These are phyloP conservation scores for Nicotiana sylvestris DNA, from an alignment of 257 asterid genomes.

Conservation along the genomic window DNA sequence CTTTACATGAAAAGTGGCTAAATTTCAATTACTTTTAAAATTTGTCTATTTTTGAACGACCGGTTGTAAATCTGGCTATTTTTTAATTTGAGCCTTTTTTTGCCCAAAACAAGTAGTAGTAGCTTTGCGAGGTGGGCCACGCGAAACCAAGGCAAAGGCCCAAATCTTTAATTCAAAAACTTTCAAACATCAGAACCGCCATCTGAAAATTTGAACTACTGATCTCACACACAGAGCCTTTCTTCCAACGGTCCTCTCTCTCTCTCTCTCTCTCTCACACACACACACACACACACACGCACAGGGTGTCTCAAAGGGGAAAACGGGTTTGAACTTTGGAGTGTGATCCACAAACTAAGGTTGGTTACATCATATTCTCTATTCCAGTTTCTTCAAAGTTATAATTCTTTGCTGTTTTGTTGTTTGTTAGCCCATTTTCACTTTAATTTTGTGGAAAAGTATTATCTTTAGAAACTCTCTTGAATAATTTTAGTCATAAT, in stretches of 20 bases:
- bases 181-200: constrained; percentile 12
- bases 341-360: neutral
- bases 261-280: neutral
- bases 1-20: too few relatives aligned
- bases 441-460: neutral
- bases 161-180: constrained; percentile 18
- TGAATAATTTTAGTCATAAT: neutral
- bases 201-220: constrained; percentile 6
- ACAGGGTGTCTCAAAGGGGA: neutral
- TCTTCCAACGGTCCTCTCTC: neutral
- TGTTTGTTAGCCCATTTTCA: neutral
- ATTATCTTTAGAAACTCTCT: neutral
- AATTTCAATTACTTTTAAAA: too few relatives aligned
- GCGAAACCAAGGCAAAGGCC: neutral
- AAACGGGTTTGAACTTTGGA: neutral
- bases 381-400: neutral
- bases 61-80: too few relatives aligned
- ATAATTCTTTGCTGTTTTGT: neutral
- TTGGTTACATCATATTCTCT: neutral
- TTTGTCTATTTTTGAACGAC: too few relatives aligned
- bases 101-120: neutral
- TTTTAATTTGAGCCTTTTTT: too few relatives aligned
- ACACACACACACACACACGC: neutral
- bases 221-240: neutral
- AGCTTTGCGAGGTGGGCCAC: neutral